phyloP scores from a whole-genome alignment of 2,329 filamentous ascomycete species.

The Trichoderma afroharzianum region DNA sequence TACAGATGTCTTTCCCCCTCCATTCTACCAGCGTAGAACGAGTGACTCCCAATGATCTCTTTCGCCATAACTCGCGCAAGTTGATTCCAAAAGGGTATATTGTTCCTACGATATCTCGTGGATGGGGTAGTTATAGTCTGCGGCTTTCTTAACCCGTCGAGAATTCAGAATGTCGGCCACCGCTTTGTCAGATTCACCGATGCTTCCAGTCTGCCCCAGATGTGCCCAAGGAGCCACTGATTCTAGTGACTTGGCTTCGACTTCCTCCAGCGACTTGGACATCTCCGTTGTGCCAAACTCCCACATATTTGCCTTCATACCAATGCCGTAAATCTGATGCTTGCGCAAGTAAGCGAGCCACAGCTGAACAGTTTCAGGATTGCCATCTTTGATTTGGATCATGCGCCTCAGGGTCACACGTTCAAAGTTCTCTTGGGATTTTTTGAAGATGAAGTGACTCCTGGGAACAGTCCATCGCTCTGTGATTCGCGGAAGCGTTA shows the following conservation, averaged over 20 bases:
- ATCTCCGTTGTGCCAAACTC: conserved; percentile 69
- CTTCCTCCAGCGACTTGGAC: conserved; percentile 24
- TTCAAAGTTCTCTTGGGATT: conserved; percentile 97
- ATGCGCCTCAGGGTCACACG: conserved; percentile 79
- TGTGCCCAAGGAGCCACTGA: conserved; percentile 53
- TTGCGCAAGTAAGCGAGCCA: conserved; percentile 93
- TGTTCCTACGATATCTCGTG: conserved; percentile 11
- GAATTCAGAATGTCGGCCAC: conserved; percentile 51
- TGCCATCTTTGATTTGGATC: conserved; percentile 89
- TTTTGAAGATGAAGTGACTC: conserved; percentile 92
- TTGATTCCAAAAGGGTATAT: neutral
- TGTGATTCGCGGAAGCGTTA: conserved; percentile 79
- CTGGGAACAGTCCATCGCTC: conserved; percentile 94
- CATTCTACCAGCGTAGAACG: neutral
- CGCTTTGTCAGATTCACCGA: conserved; percentile 52
- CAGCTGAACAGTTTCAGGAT: conserved; percentile 81
- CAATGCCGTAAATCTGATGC: conserved; percentile 91
- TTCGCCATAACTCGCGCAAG: neutral
- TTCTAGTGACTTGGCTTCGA: conserved; percentile 23
- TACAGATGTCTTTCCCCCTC: neutral
- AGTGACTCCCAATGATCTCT: neutral
- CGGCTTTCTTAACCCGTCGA: conserved; percentile 42
- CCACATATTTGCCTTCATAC: conserved; percentile 98
- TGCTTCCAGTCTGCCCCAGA: conserved; percentile 49
- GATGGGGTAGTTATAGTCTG: conserved; percentile 2